Evolutionary conservation across 129 eudicot species (phyloP), one percentile per base, ranked within the genome.

Genomic region (Lactuca sativa): DNA sequence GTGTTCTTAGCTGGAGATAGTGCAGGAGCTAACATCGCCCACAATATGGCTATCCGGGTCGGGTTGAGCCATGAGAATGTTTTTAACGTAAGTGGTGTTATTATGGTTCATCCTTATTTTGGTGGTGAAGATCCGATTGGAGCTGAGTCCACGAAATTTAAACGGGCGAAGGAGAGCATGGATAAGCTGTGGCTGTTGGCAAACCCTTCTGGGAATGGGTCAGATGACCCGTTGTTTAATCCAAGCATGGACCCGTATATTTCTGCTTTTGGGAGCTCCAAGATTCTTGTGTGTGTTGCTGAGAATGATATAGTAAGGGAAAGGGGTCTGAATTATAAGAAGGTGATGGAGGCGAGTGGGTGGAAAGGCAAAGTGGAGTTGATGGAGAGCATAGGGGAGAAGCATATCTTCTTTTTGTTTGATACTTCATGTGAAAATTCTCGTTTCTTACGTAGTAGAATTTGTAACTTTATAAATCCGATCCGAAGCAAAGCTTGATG

Each of bases 71-170:
- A n/a, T 51, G 55, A 6, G 0, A 6, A 4, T 0, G 67, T 56
- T 25, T 9, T 78, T 37, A 66, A 67, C 9, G 59, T 87, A 17
- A 38, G 33, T 10, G 86, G 87, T 6, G 53, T 70, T 9, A 68
- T 59, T 1, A 7, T 82, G 65, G 44, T 80, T 6, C 87, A 81
- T 16, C 95, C 90, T 13, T 81, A 67, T 62, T 87, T 87, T 49
- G 71, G 80, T 66, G 89, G 86, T 5, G 40, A 66, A 6, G 78
- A 77, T 2, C 51, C 76, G 0, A 60, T 76, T n/a, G 78, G 71
- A 16, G 51, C 76, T 4, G 69, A 64, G 9, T 55, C 55, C 32
- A 66, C 7, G 3, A 1, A 56, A 21, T 31, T 64, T 43, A 43
- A 51, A 4, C 55, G 31, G 16, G 17, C 4, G 56, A 76, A 59